These are phyloP conservation scores for Cinnamomum chago DNA, from an alignment of 164 flowering plant genomes.

Conservation along the genomic window DNA sequence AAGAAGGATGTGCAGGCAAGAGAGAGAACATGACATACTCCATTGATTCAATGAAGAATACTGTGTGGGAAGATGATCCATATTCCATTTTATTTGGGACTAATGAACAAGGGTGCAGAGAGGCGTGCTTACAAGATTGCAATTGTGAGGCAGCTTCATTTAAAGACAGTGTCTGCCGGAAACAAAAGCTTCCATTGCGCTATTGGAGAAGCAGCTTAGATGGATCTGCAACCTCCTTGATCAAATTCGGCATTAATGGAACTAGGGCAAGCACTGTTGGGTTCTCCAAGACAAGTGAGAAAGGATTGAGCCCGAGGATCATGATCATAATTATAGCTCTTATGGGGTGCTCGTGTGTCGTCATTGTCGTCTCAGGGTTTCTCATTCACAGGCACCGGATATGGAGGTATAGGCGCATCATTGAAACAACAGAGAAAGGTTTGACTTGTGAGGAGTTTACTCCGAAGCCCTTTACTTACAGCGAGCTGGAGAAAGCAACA, in stretches of 20 bases:
- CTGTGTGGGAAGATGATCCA: conserved; percentile 23
- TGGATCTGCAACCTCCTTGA: not conserved
- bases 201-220: conserved; percentile 9
- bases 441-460: not conserved
- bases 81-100: conserved; percentile 4
- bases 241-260: conserved; percentile 2
- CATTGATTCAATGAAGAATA: conserved; percentile 3
- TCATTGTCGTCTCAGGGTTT: not conserved
- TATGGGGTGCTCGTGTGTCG: no score
- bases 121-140: conserved; percentile 34
- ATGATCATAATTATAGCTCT: not conserved
- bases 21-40: not conserved
- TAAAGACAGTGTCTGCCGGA: conserved; percentile 11
- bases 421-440: not conserved
- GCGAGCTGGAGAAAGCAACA: conserved; percentile 8
- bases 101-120: conserved; percentile 22
- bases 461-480: not conserved
- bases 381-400: not conserved
- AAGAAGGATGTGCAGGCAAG: conserved; percentile 14
- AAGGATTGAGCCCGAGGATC: not conserved
- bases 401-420: not conserved
- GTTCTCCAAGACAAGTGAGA: not conserved
- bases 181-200: conserved; percentile 28
- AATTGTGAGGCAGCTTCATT: conserved; percentile 28
- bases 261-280: not conserved